Percentiles rank a stretch among this genome's conserved stretches.
Conservation (phyloP, 495 filamentous ascomycete genomes). For the Terfezia claveryi region DNA sequence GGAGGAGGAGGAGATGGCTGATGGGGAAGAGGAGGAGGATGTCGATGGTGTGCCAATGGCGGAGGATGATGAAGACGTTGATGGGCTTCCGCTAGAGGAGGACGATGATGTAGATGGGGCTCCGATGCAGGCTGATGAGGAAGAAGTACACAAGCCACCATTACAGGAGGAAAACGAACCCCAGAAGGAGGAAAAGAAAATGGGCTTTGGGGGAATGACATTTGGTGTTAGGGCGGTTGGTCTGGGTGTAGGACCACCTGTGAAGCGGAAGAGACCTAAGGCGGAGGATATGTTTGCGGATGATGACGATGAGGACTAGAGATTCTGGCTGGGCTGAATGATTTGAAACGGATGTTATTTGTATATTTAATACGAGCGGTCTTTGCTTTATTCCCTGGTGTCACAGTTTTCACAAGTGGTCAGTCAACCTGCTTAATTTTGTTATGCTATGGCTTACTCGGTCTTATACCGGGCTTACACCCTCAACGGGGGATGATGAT, state of each 20-base stretch:
- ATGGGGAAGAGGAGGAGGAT: slow-evolving; percentile 29
- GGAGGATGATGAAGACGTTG: slow-evolving; percentile 24
- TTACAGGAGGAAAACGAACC: background rate
- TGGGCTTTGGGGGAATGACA: slow-evolving; percentile 1
- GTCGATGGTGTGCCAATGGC: slow-evolving; percentile 33
- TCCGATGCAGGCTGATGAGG: slow-evolving; percentile 25
- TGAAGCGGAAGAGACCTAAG: slow-evolving; percentile 1
- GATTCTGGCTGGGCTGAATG: background rate
- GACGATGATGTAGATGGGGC: slow-evolving; percentile 27
- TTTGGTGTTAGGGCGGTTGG: background rate
- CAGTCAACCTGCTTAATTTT: no score
- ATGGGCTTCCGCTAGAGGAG: slow-evolving; percentile 16
- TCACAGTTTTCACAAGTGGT: no score
- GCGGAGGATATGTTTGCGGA: slow-evolving; percentile 5
- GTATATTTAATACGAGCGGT: no score
- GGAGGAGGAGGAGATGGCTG: slow-evolving; percentile 21
- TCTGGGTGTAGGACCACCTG: background rate
- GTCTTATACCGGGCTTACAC: no score
- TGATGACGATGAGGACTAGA: background rate
- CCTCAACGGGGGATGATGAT: no score
- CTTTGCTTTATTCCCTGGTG: no score
- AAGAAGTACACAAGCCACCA: slow-evolving; percentile 2
- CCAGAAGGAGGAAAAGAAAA: slow-evolving; percentile 1
- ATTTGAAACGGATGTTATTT: no score
- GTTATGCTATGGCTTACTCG: no score